Evolutionary conservation across 371 early-diverging fungal genomes (phyloP).

Genomic region (Mortierella sp.): DNA sequence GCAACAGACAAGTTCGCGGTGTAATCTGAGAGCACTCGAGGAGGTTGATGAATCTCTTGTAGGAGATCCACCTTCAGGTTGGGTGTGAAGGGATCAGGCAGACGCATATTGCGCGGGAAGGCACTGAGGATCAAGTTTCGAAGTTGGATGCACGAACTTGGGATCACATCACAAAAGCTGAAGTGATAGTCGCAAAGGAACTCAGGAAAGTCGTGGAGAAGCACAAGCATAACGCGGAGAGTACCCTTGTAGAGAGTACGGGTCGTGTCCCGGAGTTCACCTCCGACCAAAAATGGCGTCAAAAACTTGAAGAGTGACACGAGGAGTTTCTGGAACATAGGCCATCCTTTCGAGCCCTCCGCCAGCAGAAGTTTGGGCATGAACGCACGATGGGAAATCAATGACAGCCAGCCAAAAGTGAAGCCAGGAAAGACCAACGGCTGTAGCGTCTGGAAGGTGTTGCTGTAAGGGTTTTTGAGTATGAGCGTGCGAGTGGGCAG

Average conservation of each 20-base stretch:
- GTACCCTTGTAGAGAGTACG: constrained; percentile 93
- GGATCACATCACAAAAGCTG: constrained; percentile 93
- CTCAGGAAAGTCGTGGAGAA: constrained; percentile 97
- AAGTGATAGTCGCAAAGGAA: constrained; percentile 95
- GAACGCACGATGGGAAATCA: constrained; percentile 92
- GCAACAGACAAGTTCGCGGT: constrained; percentile 65
- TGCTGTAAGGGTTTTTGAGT: too few relatives aligned
- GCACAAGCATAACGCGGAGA: constrained; percentile 87
- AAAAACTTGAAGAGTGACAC: constrained; percentile 87
- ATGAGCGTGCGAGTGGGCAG: too few relatives aligned
- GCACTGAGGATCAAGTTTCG: constrained; percentile 95
- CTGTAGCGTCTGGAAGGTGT: constrained; percentile 86
- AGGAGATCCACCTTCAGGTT: constrained; percentile 93
- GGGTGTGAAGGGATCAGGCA: constrained; percentile 98
- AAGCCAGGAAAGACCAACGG: constrained; percentile 94
- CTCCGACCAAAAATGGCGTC: constrained; percentile 80
- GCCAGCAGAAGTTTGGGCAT: constrained; percentile 88
- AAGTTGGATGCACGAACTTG: constrained; percentile 91
- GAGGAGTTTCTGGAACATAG: constrained; percentile 84
- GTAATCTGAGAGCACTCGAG: constrained; percentile 90
- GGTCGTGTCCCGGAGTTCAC: constrained; percentile 78
- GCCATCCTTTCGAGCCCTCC: constrained; percentile 86
- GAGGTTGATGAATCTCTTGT: constrained; percentile 87
- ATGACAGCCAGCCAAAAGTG: constrained; percentile 94
- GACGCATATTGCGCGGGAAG: constrained; percentile 93